Conservation (phyloP, 257 asterid genomes). For the Handroanthus guayacan region DNA sequence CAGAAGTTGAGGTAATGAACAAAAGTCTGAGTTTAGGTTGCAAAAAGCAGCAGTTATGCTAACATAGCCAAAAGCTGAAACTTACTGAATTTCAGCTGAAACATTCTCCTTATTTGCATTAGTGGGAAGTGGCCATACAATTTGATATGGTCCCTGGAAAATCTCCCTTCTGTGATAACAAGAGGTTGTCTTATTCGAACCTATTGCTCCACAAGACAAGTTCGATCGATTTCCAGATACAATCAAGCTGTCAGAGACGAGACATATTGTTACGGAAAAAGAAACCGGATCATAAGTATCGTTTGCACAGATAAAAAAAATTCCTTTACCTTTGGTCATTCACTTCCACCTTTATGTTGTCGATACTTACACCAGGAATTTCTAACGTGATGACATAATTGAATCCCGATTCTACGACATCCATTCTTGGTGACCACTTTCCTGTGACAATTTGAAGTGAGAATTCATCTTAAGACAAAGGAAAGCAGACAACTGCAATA, state of each 20-base stretch:
- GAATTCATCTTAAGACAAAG: neutral
- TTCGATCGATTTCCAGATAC: constrained; percentile 64
- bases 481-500: neutral
- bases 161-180: constrained; percentile 70
- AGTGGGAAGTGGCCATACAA: constrained; percentile 78
- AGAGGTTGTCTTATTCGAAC: constrained; percentile 45
- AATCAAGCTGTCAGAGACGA: constrained; percentile 58
- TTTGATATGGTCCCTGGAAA: constrained; percentile 65
- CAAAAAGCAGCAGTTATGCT: too few species aligned
- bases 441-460: constrained; percentile 41
- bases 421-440: constrained; percentile 77
- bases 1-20: too few species aligned
- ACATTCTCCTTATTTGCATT: constrained; percentile 61
- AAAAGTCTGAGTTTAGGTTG: too few species aligned
- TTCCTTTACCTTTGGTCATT: constrained; percentile 56
- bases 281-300: neutral
- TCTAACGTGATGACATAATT: constrained; percentile 63
- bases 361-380: constrained; percentile 71
- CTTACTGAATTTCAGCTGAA: constrained; percentile 88
- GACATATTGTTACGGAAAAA: constrained; percentile 19
- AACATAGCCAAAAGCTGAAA: neutral
- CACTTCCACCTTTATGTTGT: constrained; percentile 69
- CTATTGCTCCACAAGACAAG: constrained; percentile 39
- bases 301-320: neutral
- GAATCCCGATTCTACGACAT: constrained; percentile 70